Evolutionary conservation across 495 filamentous ascomycete species (phyloP), one percentile per base, ranked within the genome.

Genomic region (Aspergillus homomorphus): DNA sequence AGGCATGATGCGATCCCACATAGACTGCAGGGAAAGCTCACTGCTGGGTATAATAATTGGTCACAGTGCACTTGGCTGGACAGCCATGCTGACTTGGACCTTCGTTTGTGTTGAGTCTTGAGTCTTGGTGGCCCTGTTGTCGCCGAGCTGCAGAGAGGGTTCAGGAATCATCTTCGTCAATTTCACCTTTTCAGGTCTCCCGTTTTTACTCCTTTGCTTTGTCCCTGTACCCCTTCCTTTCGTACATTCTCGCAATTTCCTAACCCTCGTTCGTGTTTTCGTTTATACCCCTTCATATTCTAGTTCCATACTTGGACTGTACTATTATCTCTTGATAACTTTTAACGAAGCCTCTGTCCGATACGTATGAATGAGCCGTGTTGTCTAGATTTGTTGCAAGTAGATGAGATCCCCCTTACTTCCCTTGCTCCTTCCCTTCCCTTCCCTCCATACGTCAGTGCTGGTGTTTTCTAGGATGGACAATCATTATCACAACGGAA

Each of bases 241-340:
- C 49, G 55, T 65, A 65, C 73, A 71, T 70, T 69, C 66, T 65
- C 70, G 63, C 45, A 23, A 2, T 21, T 20, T 23, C 19, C 15
- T 46, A 8, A 6, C 45, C 45, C 15, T 46, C 45, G 45, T 68
- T 57, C 45, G 3, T 42, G n/a, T 51, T 51, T 44, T 26, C 38
- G 55, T 62, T 68, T 69, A 66, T 68, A 73, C 64, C 66, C 62
- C 66, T 61, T 58, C 26, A 42, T 59, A 53, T 52, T 53, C 21
- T 33, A 19, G 33, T 38, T 56, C 48, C 38, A 33, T 44, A 19
- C 23, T 52, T 48, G 55, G 51, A 60, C 53, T 76, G 73, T 76
- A 74, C 71, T 66, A 74, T 59, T 66, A 66, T 26, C 38, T 53
- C 48, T 54, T 53, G 45, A 51, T 49, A 30, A 57, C 58, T 59